phyloP scores from a whole-genome alignment of 2,329 filamentous ascomycete species.

The Verticillium nubilum region DNA sequence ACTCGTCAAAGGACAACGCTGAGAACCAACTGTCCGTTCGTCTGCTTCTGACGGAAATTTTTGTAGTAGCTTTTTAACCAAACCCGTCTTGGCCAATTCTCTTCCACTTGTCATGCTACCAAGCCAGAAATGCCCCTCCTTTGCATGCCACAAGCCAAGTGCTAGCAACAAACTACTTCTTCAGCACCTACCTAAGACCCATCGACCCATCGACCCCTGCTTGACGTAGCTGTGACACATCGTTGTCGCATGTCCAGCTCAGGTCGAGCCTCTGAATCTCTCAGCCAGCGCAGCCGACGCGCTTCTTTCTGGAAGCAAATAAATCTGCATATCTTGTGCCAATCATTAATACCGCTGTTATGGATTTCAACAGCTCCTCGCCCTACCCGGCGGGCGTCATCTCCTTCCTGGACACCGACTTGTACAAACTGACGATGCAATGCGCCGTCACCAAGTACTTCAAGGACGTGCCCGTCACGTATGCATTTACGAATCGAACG shows the following conservation, averaged over 20 bases:
- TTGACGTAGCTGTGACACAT: conserved; percentile 1
- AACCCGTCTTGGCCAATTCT: no score
- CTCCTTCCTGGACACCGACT: conserved; percentile 74
- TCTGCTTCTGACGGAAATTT: no score
- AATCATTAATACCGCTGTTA: conserved; percentile 19
- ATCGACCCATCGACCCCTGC: not conserved
- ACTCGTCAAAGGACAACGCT: no score
- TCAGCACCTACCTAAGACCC: not conserved
- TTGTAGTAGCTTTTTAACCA: no score
- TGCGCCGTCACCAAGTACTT: conserved; percentile 93
- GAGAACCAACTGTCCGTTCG: no score
- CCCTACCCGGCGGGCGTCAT: conserved; percentile 71
- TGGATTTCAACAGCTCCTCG: conserved; percentile 63
- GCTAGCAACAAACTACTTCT: not conserved
- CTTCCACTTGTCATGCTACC: not conserved
- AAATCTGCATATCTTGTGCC: not conserved
- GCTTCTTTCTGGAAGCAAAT: not conserved
- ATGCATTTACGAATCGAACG: conserved; percentile 92
- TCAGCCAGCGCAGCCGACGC: not conserved
- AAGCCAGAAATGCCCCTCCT: not conserved
- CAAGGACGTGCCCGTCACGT: conserved; percentile 74
- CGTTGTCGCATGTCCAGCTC: not conserved
- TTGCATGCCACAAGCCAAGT: not conserved
- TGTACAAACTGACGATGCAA: conserved; percentile 99
- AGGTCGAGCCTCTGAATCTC: not conserved